Percentiles rank a stretch among this genome's conserved stretches.
These are phyloP conservation scores for Auriculariales sp. DNA, from an alignment of 768 basidiomycete species.

Conservation along the genomic window DNA sequence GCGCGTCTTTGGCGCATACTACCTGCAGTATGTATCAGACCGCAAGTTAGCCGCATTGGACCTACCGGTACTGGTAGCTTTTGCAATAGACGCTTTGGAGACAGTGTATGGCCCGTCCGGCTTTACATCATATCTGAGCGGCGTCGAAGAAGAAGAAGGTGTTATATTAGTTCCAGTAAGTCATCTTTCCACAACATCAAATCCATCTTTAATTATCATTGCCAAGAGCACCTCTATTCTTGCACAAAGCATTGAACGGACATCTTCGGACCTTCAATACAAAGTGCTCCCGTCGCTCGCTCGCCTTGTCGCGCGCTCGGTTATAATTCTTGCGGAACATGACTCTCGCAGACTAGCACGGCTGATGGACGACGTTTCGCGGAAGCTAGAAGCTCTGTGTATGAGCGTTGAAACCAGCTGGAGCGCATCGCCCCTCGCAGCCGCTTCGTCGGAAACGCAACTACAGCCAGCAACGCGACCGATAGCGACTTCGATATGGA, in stretches of 20 bases:
- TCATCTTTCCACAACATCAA: not conserved
- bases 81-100: not conserved
- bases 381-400: not conserved
- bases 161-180: not conserved
- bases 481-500: constrained; percentile 42
- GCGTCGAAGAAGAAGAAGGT: not conserved
- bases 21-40: not conserved
- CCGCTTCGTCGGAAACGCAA: not conserved
- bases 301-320: not conserved
- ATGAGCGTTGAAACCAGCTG: not conserved
- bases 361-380: not conserved
- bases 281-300: not conserved
- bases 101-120: not conserved
- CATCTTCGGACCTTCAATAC: not conserved
- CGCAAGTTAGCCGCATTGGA: not conserved
- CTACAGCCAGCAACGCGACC: constrained; percentile 24
- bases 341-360: not conserved
- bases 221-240: not conserved
- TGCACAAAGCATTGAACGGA: not conserved
- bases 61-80: not conserved
- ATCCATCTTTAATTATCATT: no score
- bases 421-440: not conserved
- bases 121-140: not conserved
- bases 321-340: not conserved
- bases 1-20: not conserved